Conservation (phyloP, 805 yeast species). For the Starmerella potacharoeniae region DNA sequence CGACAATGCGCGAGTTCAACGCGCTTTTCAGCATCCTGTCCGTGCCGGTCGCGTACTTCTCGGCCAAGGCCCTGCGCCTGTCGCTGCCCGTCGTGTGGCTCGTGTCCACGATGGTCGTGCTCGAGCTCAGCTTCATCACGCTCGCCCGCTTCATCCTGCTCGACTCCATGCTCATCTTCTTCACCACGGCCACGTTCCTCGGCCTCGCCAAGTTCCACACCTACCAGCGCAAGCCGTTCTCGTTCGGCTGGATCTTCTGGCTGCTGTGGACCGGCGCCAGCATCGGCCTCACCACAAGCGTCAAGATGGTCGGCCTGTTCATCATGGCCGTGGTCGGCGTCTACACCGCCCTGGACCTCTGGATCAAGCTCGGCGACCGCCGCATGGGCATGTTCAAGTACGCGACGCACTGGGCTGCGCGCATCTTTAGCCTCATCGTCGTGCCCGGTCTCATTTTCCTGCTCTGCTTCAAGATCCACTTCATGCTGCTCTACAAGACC, state of each 20-base stretch:
- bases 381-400: slow-evolving; percentile 53
- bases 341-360: slow-evolving; percentile 75
- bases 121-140: slow-evolving; percentile 75
- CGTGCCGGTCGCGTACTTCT: slow-evolving; percentile 71
- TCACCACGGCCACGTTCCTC: slow-evolving; percentile 72
- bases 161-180: slow-evolving; percentile 77
- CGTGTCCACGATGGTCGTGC: slow-evolving; percentile 58
- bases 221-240: slow-evolving; percentile 55
- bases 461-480: slow-evolving; percentile 88
- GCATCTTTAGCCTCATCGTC: slow-evolving; percentile 59
- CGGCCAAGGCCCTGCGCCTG: slow-evolving; percentile 76
- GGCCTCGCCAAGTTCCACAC: slow-evolving; percentile 69
- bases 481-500: slow-evolving; percentile 64
- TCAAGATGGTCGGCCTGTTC: slow-evolving; percentile 92
- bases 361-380: slow-evolving; percentile 66
- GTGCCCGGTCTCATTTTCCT: slow-evolving; percentile 74
- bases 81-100: slow-evolving; percentile 48
- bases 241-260: slow-evolving; percentile 79
- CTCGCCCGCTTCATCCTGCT: slow-evolving; percentile 79
- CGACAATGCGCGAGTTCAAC: slow-evolving; percentile 77
- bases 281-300: slow-evolving; percentile 83
- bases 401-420: slow-evolving; percentile 58
- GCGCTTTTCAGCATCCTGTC: slow-evolving; percentile 65
- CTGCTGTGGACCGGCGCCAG: slow-evolving; percentile 70
- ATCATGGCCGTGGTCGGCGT: slow-evolving; percentile 79